A percentile compares a stretch with the other conserved stretches of the same genome.
Evolutionary conservation across 306 rosid species (phyloP).

Genomic region (Trifolium fragiferum): DNA sequence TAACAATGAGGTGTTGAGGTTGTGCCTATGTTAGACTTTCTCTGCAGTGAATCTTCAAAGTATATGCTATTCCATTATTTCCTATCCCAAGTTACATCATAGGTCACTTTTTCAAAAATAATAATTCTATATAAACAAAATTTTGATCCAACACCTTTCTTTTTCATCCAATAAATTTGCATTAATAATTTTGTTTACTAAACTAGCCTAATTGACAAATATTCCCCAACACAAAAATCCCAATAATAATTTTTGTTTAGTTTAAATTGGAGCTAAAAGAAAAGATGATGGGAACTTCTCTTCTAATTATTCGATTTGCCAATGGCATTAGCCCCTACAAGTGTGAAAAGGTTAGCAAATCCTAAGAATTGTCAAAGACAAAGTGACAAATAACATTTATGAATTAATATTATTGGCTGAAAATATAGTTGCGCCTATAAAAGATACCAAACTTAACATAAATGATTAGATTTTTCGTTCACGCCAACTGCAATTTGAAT

Average conservation of each 20-base stretch:
- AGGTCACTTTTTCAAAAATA: slow-evolving; percentile 21
- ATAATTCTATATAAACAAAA: background rate
- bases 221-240: slow-evolving; percentile 16
- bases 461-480: too few relatives aligned
- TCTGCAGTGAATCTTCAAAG: slow-evolving; percentile 1
- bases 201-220: slow-evolving; percentile 30
- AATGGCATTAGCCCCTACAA: slow-evolving; percentile 21
- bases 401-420: slow-evolving; percentile 30
- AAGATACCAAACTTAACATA: too few relatives aligned
- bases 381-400: slow-evolving; percentile 29
- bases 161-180: background rate
- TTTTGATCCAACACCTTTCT: slow-evolving; percentile 10
- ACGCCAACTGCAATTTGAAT: too few relatives aligned
- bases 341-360: slow-evolving; percentile 7
- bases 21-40: too few relatives aligned
- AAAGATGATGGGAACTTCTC: slow-evolving; percentile 6
- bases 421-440: background rate
- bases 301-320: slow-evolving; percentile 14
- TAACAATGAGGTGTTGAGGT: too few relatives aligned
- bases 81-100: slow-evolving; percentile 13
- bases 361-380: background rate
- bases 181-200: background rate
- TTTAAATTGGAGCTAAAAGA: slow-evolving; percentile 1
- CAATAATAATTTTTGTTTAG: background rate
- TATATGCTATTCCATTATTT: slow-evolving; percentile 32